Evolutionary conservation across 192 early-diverging fungal species (phyloP).

Genomic region (Physocladia obscura): DNA sequence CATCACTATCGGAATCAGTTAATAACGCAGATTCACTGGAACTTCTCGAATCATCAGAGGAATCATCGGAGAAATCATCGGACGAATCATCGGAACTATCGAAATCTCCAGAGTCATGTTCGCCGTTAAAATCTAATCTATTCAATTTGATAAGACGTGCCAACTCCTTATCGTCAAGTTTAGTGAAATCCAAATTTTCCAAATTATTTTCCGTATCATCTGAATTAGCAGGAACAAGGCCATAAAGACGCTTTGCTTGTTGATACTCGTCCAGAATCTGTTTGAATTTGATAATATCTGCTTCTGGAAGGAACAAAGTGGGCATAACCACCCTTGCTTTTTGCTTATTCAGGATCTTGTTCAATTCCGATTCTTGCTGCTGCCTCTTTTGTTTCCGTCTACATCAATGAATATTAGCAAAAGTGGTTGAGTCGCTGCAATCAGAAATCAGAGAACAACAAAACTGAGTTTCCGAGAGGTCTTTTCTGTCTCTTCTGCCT

Average conservation of each 20-base stretch:
- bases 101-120: conserved; percentile 3
- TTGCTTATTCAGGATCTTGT: not conserved
- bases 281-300: not conserved
- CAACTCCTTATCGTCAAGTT: not conserved
- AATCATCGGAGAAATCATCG: too few species aligned
- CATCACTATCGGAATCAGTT: too few species aligned
- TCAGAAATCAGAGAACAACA: too few species aligned
- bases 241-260: conserved; percentile 13
- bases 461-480: too few species aligned
- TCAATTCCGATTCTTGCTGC: not conserved
- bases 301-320: not conserved
- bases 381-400: too few species aligned
- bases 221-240: not conserved
- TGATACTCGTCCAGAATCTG: conserved; percentile 21
- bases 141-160: not conserved
- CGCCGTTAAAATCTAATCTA: not conserved
- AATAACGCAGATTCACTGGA: too few species aligned
- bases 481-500: not conserved
- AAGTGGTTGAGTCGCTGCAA: not conserved
- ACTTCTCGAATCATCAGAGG: not conserved
- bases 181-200: not conserved
- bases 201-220: not conserved
- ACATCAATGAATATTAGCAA: too few species aligned
- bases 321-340: not conserved
- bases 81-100: too few species aligned